These are phyloP conservation scores for Pythium volutum DNA, from an alignment of 352 stramenopile genomes.

Conservation along the genomic window DNA sequence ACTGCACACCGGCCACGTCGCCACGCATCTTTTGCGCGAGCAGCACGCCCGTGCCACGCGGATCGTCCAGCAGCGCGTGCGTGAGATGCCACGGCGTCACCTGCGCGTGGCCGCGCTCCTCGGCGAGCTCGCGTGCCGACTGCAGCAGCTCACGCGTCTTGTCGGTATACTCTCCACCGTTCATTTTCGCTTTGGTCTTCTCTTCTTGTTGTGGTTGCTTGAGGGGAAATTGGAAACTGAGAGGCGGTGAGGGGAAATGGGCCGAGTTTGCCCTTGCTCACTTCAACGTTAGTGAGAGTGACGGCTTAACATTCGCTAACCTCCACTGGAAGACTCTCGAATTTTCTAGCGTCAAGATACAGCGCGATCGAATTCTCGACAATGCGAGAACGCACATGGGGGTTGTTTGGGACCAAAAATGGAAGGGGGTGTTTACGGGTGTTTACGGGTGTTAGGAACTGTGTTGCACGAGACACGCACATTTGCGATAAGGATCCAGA, in stretches of 20 bases:
- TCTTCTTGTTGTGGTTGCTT: constrained; percentile 12
- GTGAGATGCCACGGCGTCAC: constrained; percentile 73
- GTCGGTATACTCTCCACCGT: constrained; percentile 75
- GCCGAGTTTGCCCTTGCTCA: neutral
- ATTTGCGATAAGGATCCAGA: constrained; percentile 1
- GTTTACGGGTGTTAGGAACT: constrained; percentile 6
- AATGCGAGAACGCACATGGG: constrained; percentile 9
- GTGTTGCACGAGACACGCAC: neutral
- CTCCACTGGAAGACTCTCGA: neutral
- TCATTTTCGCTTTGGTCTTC: constrained; percentile 48
- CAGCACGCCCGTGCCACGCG: constrained; percentile 47
- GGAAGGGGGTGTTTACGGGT: constrained; percentile 1
- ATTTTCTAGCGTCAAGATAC: neutral
- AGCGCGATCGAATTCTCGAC: constrained; percentile 16
- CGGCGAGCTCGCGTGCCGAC: constrained; percentile 43
- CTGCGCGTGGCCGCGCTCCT: constrained; percentile 71
- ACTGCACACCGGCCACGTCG: constrained; percentile 45
- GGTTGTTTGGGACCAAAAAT: no score
- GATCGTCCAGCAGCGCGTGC: constrained; percentile 65
- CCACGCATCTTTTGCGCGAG: constrained; percentile 52
- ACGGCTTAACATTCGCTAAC: constrained; percentile 14
- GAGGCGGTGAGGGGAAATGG: neutral
- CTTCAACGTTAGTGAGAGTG: constrained; percentile 15
- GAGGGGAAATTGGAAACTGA: constrained; percentile 18
- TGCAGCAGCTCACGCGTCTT: constrained; percentile 70